Conservation (phyloP, 768 basidiomycete species). For the Boletus rufocinnamomeus region DNA sequence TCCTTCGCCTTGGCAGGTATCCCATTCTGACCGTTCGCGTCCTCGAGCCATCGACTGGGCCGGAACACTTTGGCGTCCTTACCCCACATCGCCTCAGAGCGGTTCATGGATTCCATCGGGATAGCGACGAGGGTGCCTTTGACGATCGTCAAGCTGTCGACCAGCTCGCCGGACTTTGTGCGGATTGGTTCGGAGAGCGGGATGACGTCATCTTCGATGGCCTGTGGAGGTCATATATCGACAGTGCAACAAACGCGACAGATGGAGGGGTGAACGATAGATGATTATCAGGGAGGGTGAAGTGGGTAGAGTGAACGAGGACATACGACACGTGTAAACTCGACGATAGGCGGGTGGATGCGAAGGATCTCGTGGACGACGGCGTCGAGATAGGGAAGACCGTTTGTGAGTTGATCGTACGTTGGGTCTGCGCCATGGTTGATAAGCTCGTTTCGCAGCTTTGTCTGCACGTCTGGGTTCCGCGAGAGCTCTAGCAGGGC, state of each 20-base stretch:
- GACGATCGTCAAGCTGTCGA: conserved; percentile 44
- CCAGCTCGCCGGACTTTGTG: conserved; percentile 40
- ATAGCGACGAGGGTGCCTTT: conserved; percentile 48
- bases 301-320: no score
- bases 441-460: conserved; percentile 50
- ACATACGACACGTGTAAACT: conserved; percentile 21
- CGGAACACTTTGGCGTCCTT: conserved; percentile 55
- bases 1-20: conserved; percentile 36
- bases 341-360: conserved; percentile 40
- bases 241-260: not conserved
- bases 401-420: conserved; percentile 52
- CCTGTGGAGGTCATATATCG: conserved; percentile 29
- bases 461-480: conserved; percentile 46
- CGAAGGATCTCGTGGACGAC: conserved; percentile 48
- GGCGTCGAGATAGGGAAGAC: conserved; percentile 53
- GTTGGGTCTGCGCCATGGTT: conserved; percentile 49
- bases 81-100: conserved; percentile 59
- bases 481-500: conserved; percentile 56
- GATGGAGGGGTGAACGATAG: no score
- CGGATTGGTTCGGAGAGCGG: conserved; percentile 36
- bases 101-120: conserved; percentile 52
- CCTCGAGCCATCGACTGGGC: conserved; percentile 62
- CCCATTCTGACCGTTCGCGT: conserved; percentile 17
- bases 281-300: no score
- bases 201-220: conserved; percentile 49